Evolutionary conservation across 1,284 basidiomycete species (phyloP), one percentile per base, ranked within the genome.

Genomic region (Uromyces viciae-fabae): DNA sequence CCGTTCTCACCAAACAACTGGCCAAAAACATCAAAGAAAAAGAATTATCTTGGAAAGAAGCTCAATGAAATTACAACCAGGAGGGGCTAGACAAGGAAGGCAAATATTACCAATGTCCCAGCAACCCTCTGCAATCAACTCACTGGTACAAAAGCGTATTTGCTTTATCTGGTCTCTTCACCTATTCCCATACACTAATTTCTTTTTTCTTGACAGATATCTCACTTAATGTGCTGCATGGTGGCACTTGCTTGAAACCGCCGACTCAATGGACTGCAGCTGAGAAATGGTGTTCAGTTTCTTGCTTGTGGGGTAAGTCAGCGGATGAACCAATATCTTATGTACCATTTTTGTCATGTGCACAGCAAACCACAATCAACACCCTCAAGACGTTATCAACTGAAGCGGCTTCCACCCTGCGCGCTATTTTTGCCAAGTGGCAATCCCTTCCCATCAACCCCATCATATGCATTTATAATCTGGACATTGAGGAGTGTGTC

Each of bases 381-480:
- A 19, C 60, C 40, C 60, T 64, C 28, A 64, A 64, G 60, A 33
- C 28, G 11, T 38, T 64, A 4, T 64, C 31, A 4, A 22, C 33
- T 25, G 40, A 64, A 7, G 60, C 60, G 2, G 60, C 36, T 38
- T 15, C 31, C 3, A 7, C 8, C 31, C 15, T 64, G 33, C 36
- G 40, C 33, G 25, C 2, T 38, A 5, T 64, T 15, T 46, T 49
- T 46, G 3, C 7, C 0, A 11, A 7, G 11, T 8, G n/a, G 3
- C 7, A 46, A 5, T 14, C 7, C 9, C 8, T 15, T 19, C 42
- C 7, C 2, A 31, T 69, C 3, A 15, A 19, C 8, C 72, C 52
- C 15, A 54, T 58, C 14, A 38, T 54, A 25, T 74, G 72, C n/a
- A 54, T 74, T 15, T 28, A 75, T n/a, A 74, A 74, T 31, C 33